A percentile compares a stretch with the other conserved stretches of the same genome.
These are phyloP conservation scores for Triticum timopheevii DNA, from an alignment of 176 grass and related monocot genomes.

Conservation along the genomic window DNA sequence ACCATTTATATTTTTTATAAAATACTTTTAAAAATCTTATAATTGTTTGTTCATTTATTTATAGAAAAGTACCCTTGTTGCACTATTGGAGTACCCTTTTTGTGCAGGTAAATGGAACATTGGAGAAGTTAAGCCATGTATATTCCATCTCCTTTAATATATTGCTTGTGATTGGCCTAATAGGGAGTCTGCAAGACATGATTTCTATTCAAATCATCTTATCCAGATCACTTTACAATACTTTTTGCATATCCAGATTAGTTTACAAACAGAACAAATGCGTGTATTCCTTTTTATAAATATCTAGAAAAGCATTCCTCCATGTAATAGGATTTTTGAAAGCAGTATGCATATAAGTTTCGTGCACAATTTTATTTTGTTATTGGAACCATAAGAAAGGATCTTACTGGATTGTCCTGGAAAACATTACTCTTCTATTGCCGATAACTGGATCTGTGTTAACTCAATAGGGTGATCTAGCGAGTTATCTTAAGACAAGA, in stretches of 20 bases:
- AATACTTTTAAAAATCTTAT: no score
- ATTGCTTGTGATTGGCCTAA: no score
- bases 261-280: neutral
- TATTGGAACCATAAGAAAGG: neutral
- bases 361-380: neutral
- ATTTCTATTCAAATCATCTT: no score
- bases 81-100: no score
- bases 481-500: constrained; percentile 73
- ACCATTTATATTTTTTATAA: no score
- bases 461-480: constrained; percentile 74
- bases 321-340: neutral
- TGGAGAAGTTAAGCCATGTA: no score
- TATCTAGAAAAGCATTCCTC: neutral
- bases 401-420: neutral
- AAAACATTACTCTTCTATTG: constrained; percentile 5
- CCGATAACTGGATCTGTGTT: neutral
- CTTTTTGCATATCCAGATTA: neutral
- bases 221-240: no score
- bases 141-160: no score
- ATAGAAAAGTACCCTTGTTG: no score
- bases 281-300: neutral
- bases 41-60: no score
- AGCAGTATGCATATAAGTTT: neutral
- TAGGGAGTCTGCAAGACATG: no score
- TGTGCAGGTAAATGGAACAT: no score